Base-by-base conservation (phyloP, 306 rosid species). In the Mimosa bimucronata region DNA sequence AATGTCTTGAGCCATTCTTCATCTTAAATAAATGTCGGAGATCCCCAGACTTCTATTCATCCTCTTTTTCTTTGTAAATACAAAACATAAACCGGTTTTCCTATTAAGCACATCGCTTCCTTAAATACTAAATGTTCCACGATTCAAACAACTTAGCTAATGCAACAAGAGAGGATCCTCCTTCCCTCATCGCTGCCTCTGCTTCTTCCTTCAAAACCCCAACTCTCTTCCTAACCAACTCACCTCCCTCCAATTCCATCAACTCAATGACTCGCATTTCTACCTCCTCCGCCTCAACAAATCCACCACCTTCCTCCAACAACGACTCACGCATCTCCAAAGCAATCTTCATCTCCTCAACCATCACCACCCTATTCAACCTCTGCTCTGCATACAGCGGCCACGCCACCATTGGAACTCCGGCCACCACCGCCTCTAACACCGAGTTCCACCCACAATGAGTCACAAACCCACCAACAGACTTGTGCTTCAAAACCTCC, bases 391-490 rank as follows among this genome's bases (percentile, higher is more conserved):
- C 89, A 9, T 87, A 87, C 3, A 86, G 83, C 0, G 91, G 88
- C 91, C 93, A 87, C 0, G 85, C 84, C 46, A 86, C 73, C 82
- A 87, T 77, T 0, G 91, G 91, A 60, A 89, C 88, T 0, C 90
- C 93, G 0, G 58, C 78, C 3, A 79, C 45, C 19, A 89, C 81
- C 0, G 90, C 75, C 57, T 89, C 93, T 9, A 89, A 25, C 68
- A 62, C 68, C 37, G 66, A 60, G 66, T 60, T 60, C 66, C 66
- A 60, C 37, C 66, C 66, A 7, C 66, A 60, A 1, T 89, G 95
- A 5, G 80, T 86, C 84, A 91, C 87, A 9, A 91, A 89, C 53
- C 97, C 93, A 7, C 93, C 97, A 2, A 87, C 83, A 2, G 91
- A 67, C 5, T 50, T 28, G 21, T 87, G 86, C 2, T 25, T 80